Base-by-base conservation (phyloP, 2,329 filamentous ascomycete genomes). In the Lachnellula occidentalis region DNA sequence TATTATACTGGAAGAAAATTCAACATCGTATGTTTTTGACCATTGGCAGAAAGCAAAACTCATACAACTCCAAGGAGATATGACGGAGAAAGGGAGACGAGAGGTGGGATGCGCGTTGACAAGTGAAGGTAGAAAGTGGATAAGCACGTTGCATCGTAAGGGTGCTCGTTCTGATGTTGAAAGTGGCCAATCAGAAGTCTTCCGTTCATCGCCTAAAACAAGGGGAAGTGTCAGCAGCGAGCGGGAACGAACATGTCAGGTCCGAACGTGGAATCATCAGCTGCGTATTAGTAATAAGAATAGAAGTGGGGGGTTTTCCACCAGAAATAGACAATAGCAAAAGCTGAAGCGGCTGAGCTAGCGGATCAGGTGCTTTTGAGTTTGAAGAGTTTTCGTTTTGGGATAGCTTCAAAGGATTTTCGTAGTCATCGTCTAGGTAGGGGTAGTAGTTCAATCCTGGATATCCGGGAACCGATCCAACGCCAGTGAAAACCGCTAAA, bases 401-500 rank as follows among this genome's bases (percentile, higher is more conserved):
- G 27, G 27, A 31, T 31, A 31, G 9, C 27, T 31, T 11, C 27
- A 31, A 31, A 9, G 11, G 27, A 9, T 3, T 31, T 9, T 31
- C 8, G 27, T 31, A 31, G 8, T 11, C 9, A 31, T 31, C 27
- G 9, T 31, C 0, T 9, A 11, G 8, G 27, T 31, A 11, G 27
- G n/a, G n/a, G n/a, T n/a, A n/a, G n/a, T n/a, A n/a, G n/a, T n/a
- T 12, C 34, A 5, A 37, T 17, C 36, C 36, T 37, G n/a, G 15
- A 14, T 19, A 43, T 24, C 41, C 17, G 17, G 7, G 1, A 22
- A 21, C 19, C 19, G 17, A 43, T 43, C 41, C 41, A 43, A 43
- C 41, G 41, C 41, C 41, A 12, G 22, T 19, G 1, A 43, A 22
- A 31, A 9, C 37, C 19, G 55, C 51, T 51, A 53, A 56, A 48